These are phyloP conservation scores for Staphylotrichum longicolle DNA, from an alignment of 495 filamentous ascomycete species.

Conservation along the genomic window DNA sequence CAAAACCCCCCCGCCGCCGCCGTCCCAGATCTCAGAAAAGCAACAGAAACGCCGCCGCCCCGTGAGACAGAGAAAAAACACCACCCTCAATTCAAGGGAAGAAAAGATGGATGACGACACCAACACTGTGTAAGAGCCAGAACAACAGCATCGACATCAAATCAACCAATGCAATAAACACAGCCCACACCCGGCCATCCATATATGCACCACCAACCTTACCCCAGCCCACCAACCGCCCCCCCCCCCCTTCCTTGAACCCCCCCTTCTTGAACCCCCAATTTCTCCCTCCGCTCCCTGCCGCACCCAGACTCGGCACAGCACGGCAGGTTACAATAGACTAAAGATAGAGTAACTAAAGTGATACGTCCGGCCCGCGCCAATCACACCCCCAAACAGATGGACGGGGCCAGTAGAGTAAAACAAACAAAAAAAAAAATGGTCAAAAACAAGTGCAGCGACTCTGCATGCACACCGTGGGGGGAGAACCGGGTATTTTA, in stretches of 20 bases:
- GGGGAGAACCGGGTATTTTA: not conserved
- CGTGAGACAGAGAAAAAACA: no score
- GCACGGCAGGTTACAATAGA: not conserved
- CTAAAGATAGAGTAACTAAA: not conserved
- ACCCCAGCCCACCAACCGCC: not conserved
- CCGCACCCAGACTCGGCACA: no score
- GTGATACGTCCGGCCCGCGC: no score
- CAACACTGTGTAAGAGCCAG: no score
- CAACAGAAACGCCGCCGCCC: no score
- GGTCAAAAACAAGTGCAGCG: not conserved
- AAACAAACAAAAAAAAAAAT: not conserved
- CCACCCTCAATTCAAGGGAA: no score
- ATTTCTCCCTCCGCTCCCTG: not conserved
- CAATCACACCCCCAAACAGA: no score
- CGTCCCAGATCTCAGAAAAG: no score
- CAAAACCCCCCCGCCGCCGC: no score
- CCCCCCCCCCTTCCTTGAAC: not conserved
- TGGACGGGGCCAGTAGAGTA: not conserved
- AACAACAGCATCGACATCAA: no score
- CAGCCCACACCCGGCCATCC: not conserved
- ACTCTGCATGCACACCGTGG: no score
- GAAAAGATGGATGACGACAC: no score
- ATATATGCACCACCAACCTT: not conserved
- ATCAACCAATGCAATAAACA: not conserved
- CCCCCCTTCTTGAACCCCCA: not conserved